Evolutionary conservation across 768 basidiomycete species (phyloP).

Genomic region (Exsudoporus frostii): DNA sequence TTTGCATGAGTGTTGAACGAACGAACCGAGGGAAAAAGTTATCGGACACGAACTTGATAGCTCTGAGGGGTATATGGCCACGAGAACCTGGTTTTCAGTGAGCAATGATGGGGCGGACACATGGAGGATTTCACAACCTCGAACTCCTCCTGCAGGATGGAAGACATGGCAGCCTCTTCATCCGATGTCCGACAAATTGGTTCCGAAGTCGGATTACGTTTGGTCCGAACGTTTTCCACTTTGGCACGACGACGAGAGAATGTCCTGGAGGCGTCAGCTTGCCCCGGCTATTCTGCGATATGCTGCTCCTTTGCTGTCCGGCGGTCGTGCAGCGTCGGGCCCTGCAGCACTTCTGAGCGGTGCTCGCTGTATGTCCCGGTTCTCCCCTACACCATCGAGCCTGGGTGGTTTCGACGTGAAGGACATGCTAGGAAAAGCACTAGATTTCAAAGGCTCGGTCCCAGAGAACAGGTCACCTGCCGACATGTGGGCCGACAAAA

Average conservation of each 20-base stretch:
- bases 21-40: slow-evolving; percentile 29
- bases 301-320: neutral
- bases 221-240: slow-evolving; percentile 10
- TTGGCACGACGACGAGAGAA: slow-evolving; percentile 1
- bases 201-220: slow-evolving; percentile 18
- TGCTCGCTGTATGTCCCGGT: slow-evolving; percentile 9
- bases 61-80: slow-evolving; percentile 95
- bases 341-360: neutral
- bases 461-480: slow-evolving; percentile 30
- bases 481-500: slow-evolving; percentile 35
- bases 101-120: slow-evolving; percentile 5
- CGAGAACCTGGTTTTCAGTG: slow-evolving; percentile 63
- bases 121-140: slow-evolving; percentile 54
- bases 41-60: slow-evolving; percentile 71
- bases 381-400: slow-evolving; percentile 4
- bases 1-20: slow-evolving; percentile 55
- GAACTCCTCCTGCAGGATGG: slow-evolving; percentile 78
- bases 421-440: slow-evolving; percentile 13
- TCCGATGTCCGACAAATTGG: slow-evolving; percentile 26
- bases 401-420: slow-evolving; percentile 4
- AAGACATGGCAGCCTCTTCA: slow-evolving; percentile 43
- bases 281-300: slow-evolving; percentile 12
- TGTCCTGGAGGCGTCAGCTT: slow-evolving; percentile 22
- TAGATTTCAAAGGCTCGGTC: slow-evolving; percentile 12
- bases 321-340: neutral